Conservation (phyloP, 2,329 filamentous ascomycete species). For the Hymenoscyphus infarciens region DNA sequence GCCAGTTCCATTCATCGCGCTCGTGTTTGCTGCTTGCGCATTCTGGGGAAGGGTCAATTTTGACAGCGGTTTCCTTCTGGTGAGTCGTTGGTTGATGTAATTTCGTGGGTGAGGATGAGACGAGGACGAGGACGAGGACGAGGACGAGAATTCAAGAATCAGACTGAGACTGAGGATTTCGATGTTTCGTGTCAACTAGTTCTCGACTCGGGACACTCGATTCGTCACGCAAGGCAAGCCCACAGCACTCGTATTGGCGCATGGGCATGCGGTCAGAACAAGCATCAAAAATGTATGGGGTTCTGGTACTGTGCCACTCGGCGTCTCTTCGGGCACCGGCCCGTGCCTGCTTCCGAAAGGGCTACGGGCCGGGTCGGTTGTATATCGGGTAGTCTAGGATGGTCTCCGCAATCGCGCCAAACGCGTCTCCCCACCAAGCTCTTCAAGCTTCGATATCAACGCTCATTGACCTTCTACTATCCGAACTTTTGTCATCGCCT, state of each 20-base stretch:
- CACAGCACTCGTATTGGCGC: neutral
- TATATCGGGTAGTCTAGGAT: too few relatives aligned
- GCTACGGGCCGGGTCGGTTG: too few relatives aligned
- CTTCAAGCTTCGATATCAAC: neutral
- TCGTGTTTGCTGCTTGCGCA: constrained; percentile 24
- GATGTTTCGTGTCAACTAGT: constrained; percentile 2
- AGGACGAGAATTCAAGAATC: neutral
- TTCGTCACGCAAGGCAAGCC: neutral
- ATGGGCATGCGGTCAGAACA: neutral
- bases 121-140: neutral
- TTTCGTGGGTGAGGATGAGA: neutral
- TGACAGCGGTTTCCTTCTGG: neutral
- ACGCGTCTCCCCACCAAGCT: too few relatives aligned
- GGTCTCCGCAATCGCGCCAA: too few relatives aligned
- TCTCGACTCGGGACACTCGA: neutral
- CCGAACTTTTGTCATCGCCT: neutral
- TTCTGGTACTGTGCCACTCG: too few relatives aligned
- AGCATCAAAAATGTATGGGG: neutral
- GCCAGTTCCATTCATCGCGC: constrained; percentile 31
- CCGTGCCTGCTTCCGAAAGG: too few relatives aligned
- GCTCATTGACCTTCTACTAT: neutral
- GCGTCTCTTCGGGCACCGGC: too few relatives aligned
- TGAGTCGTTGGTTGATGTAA: neutral
- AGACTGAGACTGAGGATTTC: neutral
- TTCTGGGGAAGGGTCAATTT: constrained; percentile 21